Evolutionary conservation across 305 asterid genomes (phyloP).

Genomic region (Solanum hybrid): DNA sequence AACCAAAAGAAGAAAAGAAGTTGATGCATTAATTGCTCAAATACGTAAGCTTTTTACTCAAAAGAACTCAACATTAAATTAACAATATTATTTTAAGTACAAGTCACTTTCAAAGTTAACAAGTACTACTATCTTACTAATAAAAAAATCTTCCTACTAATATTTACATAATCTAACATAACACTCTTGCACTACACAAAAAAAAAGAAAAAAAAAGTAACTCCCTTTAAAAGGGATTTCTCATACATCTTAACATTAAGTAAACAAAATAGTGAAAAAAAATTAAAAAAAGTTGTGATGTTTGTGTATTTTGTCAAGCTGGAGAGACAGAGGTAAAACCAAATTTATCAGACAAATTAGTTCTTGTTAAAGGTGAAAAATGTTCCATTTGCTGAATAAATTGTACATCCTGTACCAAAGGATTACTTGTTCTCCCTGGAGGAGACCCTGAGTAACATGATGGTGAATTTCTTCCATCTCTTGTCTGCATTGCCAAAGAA

Average conservation of each 20-base stretch:
- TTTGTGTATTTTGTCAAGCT: conserved; percentile 7
- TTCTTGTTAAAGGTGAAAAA: conserved; percentile 13
- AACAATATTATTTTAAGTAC: background rate
- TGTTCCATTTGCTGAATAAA: conserved; percentile 17
- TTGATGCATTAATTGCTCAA: background rate
- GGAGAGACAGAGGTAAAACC: conserved; percentile 24
- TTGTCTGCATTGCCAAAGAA: conserved; percentile 16
- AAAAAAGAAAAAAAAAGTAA: background rate
- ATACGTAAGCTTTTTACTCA: background rate
- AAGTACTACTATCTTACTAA: background rate
- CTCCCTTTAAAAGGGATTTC: background rate
- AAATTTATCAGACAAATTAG: conserved; percentile 16
- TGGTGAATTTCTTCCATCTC: conserved; percentile 21
- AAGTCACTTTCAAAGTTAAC: background rate
- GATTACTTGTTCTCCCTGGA: conserved; percentile 44
- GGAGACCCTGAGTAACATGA: conserved; percentile 38
- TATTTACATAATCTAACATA: background rate
- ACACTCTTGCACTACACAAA: background rate
- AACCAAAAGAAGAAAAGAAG: background rate
- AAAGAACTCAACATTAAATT: background rate
- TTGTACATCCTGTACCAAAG: conserved; percentile 46
- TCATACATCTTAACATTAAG: background rate
- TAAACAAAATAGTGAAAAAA: background rate
- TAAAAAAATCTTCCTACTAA: background rate
- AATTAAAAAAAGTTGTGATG: background rate